These are phyloP conservation scores for Sporothrix variecibatus DNA, from an alignment of 2,329 filamentous ascomycete species.

Conservation along the genomic window DNA sequence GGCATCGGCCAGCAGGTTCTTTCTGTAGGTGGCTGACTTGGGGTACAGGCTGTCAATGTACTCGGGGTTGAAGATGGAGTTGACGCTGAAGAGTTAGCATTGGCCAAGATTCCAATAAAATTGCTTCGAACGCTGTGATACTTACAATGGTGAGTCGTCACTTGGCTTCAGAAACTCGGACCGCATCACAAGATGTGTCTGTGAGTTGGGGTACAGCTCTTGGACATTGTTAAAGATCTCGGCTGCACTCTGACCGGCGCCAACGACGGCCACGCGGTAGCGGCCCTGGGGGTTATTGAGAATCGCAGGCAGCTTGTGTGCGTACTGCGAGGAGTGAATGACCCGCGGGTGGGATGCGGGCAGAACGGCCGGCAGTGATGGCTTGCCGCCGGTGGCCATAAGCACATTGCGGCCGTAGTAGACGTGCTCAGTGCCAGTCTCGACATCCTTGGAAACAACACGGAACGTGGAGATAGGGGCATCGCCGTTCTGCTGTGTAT, in stretches of 20 bases:
- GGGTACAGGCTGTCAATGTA: conserved; percentile 76
- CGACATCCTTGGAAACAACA: conserved; percentile 64
- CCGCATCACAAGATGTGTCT: conserved; percentile 77
- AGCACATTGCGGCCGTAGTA: conserved; percentile 67
- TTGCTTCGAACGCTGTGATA: conserved; percentile 30
- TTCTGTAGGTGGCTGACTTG: conserved; percentile 64
- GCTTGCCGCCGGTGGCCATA: conserved; percentile 60
- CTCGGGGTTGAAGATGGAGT: conserved; percentile 92
- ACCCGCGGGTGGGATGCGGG: conserved; percentile 71
- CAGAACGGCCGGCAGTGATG: conserved; percentile 69
- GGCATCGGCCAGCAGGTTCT: conserved; percentile 64
- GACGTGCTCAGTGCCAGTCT: conserved; percentile 55
- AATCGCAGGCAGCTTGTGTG: conserved; percentile 61
- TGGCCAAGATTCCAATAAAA: no score
- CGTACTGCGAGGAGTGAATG: conserved; percentile 87
- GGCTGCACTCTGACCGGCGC: conserved; percentile 87
- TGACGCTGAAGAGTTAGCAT: conserved; percentile 62
- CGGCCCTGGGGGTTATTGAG: conserved; percentile 56
- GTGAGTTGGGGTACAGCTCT: conserved; percentile 76
- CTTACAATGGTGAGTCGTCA: conserved; percentile 94
- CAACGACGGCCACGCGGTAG: conserved; percentile 80
- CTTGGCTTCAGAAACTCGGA: conserved; percentile 82
- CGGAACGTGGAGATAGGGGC: conserved; percentile 63
- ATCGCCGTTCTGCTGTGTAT: conserved; percentile 31
- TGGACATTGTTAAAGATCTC: conserved; percentile 94